phyloP scores from a whole-genome alignment of 1,139 yeast genomes.

The Petasospora rhodanensis region DNA sequence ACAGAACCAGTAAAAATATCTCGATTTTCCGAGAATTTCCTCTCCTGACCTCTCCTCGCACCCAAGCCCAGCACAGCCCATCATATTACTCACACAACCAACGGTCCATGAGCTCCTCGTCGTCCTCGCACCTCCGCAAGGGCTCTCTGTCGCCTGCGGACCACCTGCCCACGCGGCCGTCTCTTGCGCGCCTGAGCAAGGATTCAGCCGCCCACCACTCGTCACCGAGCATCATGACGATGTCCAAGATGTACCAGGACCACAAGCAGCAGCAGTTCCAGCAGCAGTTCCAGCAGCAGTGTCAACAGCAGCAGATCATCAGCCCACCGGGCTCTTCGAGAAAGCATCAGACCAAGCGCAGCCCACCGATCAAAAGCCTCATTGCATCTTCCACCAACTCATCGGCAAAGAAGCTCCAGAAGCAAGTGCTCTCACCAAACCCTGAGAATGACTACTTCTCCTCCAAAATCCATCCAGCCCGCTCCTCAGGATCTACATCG shows the following conservation, averaged over 20 bases:
- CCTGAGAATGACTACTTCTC: conserved; percentile 18
- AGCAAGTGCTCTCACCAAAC: conserved; percentile 20
- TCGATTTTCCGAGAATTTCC: too few relatives aligned
- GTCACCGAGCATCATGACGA: conserved; percentile 22
- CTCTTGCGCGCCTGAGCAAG: conserved; percentile 5
- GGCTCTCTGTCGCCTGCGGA: too few relatives aligned
- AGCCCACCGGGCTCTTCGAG: conserved; percentile 1
- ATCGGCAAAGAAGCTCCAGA: conserved; percentile 23
- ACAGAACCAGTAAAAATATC: too few relatives aligned
- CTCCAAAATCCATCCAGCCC: too few relatives aligned
- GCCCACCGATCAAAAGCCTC: background rate
- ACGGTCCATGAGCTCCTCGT: too few relatives aligned
- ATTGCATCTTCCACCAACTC: background rate
- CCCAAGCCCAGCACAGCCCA: too few relatives aligned
- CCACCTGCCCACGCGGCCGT: conserved; percentile 6
- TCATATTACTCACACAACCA: too few relatives aligned
- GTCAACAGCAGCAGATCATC: too few relatives aligned
- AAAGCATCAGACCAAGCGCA: background rate
- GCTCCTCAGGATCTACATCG: too few relatives aligned
- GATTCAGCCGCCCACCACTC: conserved; percentile 15
- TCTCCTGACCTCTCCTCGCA: too few relatives aligned
- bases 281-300: too few relatives aligned
- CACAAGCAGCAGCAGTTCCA: conserved; percentile 11
- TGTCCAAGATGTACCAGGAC: conserved; percentile 22
- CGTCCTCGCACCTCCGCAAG: too few relatives aligned